Percentiles rank a stretch among this genome's conserved stretches.
Evolutionary conservation across 176 grass and related monocot species (phyloP).

Genomic region (Oryza punctata): DNA sequence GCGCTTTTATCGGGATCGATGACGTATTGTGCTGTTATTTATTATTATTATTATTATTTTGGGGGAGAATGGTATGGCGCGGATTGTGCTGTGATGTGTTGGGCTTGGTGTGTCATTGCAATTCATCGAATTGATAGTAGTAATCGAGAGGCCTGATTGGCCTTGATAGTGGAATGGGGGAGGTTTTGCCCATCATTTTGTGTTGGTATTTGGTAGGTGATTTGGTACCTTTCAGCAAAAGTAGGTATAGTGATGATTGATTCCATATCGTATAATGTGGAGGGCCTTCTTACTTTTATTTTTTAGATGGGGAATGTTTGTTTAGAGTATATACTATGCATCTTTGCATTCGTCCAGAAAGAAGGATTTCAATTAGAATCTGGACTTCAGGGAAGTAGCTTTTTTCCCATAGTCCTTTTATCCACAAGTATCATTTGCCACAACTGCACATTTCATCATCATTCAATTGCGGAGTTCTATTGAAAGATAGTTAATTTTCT

Average conservation of each 20-base stretch:
- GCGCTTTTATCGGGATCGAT: neutral
- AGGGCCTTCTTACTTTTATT: neutral
- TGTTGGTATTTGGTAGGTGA: neutral
- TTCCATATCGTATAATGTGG: constrained; percentile 17
- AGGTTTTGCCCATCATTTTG: constrained; percentile 7
- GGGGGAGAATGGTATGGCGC: too few relatives aligned
- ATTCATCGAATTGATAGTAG: neutral
- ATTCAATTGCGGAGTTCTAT: neutral
- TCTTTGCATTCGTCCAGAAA: constrained; percentile 10
- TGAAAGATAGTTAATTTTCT: neutral
- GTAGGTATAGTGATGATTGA: constrained; percentile 9
- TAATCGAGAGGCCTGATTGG: neutral
- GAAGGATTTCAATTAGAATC: neutral
- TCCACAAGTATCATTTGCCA: neutral
- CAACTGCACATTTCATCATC: constrained; percentile 1
- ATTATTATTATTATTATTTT: too few relatives aligned
- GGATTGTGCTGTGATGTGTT: neutral
- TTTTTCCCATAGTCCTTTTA: neutral
- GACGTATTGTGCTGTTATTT: neutral
- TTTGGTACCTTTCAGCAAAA: constrained; percentile 6
- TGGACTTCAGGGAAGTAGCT: neutral
- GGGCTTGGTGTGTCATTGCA: neutral
- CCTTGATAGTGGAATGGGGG: neutral
- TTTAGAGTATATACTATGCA: constrained; percentile 12
- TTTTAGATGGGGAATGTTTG: neutral